Evolutionary conservation across 2,329 filamentous ascomycete species (phyloP).

Genomic region (Ilyonectria mors-panacis): DNA sequence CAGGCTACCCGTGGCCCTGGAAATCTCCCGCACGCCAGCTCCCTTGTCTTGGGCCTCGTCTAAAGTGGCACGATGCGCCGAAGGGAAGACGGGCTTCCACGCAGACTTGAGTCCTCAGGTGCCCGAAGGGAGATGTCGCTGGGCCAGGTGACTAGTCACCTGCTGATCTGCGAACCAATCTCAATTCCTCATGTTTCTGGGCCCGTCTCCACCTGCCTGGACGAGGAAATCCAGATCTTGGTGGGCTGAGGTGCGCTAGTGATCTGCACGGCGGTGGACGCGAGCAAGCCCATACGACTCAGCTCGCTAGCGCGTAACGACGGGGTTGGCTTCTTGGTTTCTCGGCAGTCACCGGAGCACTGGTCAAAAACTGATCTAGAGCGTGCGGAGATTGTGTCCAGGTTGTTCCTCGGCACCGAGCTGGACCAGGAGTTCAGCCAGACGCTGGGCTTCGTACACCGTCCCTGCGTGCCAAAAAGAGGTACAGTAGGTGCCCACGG

Average conservation of each 20-base stretch:
- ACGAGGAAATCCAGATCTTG: conserved; percentile 46
- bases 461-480: conserved; percentile 1
- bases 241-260: conserved; percentile 48
- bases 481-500: not conserved
- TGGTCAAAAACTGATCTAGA: conserved; percentile 21
- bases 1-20: conserved; percentile 46
- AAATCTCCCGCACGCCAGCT: conserved; percentile 47
- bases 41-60: conserved; percentile 33
- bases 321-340: conserved; percentile 27
- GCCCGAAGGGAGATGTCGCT: conserved; percentile 21
- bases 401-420: conserved; percentile 29
- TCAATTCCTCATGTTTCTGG: conserved; percentile 44
- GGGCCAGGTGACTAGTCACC: conserved; percentile 45
- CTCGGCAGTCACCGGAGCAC: conserved; percentile 31
- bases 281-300: conserved; percentile 43
- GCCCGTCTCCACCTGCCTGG: conserved; percentile 39
- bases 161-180: conserved; percentile 49
- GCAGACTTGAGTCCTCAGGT: conserved; percentile 15
- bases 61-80: conserved; percentile 28
- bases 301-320: conserved; percentile 44
- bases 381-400: conserved; percentile 28
- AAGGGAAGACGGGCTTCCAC: conserved; percentile 14
- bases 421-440: conserved; percentile 5
- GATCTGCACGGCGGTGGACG: conserved; percentile 49
- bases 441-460: not conserved